phyloP scores from a whole-genome alignment of 2,329 filamentous ascomycete genomes.

The Mycosphaerella sp. region DNA sequence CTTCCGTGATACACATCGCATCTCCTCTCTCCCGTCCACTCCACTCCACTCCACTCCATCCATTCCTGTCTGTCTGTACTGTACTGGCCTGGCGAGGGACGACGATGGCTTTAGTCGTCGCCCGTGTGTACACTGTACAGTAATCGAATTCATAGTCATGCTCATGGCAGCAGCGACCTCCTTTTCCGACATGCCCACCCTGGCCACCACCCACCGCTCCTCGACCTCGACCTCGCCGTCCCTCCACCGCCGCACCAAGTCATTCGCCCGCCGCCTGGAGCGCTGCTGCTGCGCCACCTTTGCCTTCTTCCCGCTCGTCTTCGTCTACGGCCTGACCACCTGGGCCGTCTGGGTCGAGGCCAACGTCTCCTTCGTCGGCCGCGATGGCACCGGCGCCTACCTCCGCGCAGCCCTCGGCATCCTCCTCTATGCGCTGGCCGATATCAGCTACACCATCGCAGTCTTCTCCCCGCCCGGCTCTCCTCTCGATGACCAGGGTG shows the following conservation, averaged over 20 bases:
- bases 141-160: too few species aligned
- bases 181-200: slow-evolving; percentile 27
- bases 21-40: too few species aligned
- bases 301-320: slow-evolving; percentile 23
- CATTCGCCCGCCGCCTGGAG: slow-evolving; percentile 65
- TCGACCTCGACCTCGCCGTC: slow-evolving; percentile 26
- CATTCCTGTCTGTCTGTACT: too few species aligned
- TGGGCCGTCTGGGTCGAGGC: slow-evolving; percentile 90
- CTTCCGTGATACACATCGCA: too few species aligned
- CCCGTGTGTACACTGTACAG: too few species aligned
- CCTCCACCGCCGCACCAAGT: slow-evolving; percentile 30
- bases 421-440: slow-evolving; percentile 68
- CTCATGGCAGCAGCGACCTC: slow-evolving; percentile 18
- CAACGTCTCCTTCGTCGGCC: slow-evolving; percentile 43
- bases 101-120: background rate
- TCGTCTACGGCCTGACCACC: slow-evolving; percentile 55
- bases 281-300: slow-evolving; percentile 67
- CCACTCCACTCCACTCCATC: too few species aligned
- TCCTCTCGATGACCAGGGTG: slow-evolving; percentile 39
- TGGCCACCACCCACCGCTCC: slow-evolving; percentile 4
- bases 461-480: slow-evolving; percentile 88
- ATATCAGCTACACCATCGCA: slow-evolving; percentile 84
- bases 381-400: slow-evolving; percentile 16
- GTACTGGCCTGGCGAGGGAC: background rate
- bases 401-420: slow-evolving; percentile 54